Conservation (phyloP, 331 rosid species). For the Cucumis variabilis region DNA sequence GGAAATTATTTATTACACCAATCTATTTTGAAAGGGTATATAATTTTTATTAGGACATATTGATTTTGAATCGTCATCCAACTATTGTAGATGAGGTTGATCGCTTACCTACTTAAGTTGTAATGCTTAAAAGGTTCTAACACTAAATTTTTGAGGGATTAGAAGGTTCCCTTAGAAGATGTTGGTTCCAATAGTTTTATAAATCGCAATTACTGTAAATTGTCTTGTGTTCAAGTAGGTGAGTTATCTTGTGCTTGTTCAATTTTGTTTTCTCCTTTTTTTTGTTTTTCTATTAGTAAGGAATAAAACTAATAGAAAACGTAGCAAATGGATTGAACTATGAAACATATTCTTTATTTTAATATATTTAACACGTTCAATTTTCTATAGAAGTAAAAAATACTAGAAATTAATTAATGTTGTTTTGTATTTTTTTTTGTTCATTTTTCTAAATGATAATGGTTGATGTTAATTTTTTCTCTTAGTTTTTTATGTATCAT, state of each 20-base stretch:
- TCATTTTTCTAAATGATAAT: too few species aligned
- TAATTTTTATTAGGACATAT: not conserved
- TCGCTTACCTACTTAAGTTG: not conserved
- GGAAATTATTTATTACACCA: not conserved
- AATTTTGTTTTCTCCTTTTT: not conserved
- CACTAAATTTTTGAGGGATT: not conserved
- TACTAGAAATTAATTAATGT: not conserved
- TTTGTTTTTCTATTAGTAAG: not conserved
- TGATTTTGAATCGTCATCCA: not conserved
- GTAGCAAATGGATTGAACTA: not conserved
- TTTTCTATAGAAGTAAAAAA: not conserved
- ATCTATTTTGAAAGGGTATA: not conserved
- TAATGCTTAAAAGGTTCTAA: not conserved
- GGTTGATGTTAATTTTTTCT: too few species aligned
- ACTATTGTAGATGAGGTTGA: not conserved
- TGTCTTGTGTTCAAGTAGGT: not conserved
- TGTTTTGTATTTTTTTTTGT: too few species aligned
- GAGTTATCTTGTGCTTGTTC: not conserved
- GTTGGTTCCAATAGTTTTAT: not conserved
- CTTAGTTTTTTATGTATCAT: too few species aligned
- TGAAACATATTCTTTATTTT: not conserved
- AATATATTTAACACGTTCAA: not conserved
- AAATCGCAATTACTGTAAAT: not conserved
- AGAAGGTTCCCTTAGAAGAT: not conserved
- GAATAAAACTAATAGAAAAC: not conserved